phyloP scores from a whole-genome alignment of 345 rosid species.

The Citrus maxima region DNA sequence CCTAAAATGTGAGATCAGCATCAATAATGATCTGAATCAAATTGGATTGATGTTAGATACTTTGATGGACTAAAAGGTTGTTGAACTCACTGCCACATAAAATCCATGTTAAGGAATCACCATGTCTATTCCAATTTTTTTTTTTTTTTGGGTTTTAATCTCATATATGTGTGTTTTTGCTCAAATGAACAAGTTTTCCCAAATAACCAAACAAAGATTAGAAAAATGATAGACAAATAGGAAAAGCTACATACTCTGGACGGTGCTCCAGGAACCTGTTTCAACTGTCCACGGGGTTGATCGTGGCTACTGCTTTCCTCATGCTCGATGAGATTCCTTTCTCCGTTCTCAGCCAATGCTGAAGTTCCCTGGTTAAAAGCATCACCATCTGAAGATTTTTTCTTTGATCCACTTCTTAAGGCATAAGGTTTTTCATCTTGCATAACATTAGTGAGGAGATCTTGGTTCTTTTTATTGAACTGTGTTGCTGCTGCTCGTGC shows the following conservation, averaged over 20 bases:
- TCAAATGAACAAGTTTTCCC: neutral
- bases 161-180: neutral
- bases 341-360: conserved; percentile 1
- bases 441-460: conserved; percentile 10
- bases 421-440: conserved; percentile 12
- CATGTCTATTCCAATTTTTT: neutral
- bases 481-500: conserved; percentile 86
- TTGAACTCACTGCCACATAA: neutral
- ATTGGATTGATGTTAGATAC: neutral
- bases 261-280: conserved; percentile 21
- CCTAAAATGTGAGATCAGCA: neutral
- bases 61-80: neutral
- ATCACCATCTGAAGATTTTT: conserved; percentile 21
- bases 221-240: neutral
- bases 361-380: conserved; percentile 17
- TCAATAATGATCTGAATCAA: neutral
- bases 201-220: neutral
- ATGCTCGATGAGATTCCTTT: neutral
- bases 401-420: conserved; percentile 14
- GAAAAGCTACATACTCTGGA: conserved; percentile 30
- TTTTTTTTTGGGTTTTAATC: neutral
- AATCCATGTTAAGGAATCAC: no score
- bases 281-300: conserved; percentile 21
- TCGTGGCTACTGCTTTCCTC: conserved; percentile 22
- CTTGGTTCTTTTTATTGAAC: conserved; percentile 54